Conservation (phyloP, 139 green algal species). For the Desmodesmus armatus region DNA sequence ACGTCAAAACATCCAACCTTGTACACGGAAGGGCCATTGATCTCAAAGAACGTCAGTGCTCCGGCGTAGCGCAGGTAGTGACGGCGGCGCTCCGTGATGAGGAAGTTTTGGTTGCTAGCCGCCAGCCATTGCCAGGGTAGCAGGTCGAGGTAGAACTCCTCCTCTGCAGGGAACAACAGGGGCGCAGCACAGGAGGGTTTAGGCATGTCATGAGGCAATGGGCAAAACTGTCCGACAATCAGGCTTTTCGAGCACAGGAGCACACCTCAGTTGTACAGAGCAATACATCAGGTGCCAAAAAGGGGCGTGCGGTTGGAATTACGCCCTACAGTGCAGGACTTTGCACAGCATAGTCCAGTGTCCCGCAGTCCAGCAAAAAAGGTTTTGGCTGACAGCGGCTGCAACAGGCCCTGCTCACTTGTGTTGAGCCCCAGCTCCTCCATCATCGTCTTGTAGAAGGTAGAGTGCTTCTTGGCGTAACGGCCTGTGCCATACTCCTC, state of each 20-base stretch:
- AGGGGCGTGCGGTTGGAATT: too few relatives aligned
- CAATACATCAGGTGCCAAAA: too few relatives aligned
- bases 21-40: conserved; percentile 39
- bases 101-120: conserved; percentile 70
- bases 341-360: too few relatives aligned
- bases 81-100: conserved; percentile 69
- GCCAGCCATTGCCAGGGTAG: conserved; percentile 70
- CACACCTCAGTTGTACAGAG: too few relatives aligned
- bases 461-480: conserved; percentile 69
- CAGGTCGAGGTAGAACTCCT: conserved; percentile 66
- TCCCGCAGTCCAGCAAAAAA: too few relatives aligned
- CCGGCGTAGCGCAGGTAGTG: conserved; percentile 69
- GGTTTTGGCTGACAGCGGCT: too few relatives aligned
- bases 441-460: conserved; percentile 73
- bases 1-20: conserved; percentile 1
- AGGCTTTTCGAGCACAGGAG: too few relatives aligned
- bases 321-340: too few relatives aligned
- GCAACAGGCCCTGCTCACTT: conserved; percentile 14
- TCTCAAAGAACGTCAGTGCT: conserved; percentile 71
- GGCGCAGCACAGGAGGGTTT: neutral
- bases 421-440: conserved; percentile 59
- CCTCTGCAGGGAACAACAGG: conserved; percentile 15
- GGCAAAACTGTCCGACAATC: too few relatives aligned
- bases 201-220: too few relatives aligned
- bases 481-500: conserved; percentile 73